These are phyloP conservation scores for Eucalyptus polybractea DNA, from an alignment of 345 rosid species.

Conservation along the genomic window DNA sequence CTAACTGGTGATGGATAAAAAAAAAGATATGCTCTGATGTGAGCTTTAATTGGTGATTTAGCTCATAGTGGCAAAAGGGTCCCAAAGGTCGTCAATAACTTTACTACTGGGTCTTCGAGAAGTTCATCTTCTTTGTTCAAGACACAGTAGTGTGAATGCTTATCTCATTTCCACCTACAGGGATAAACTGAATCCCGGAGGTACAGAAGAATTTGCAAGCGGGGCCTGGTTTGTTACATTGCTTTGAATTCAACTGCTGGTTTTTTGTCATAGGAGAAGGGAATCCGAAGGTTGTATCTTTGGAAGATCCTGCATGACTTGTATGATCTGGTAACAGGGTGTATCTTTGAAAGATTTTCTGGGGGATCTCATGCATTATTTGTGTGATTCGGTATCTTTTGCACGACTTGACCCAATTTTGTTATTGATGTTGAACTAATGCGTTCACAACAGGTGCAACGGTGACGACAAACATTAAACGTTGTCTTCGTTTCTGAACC, in stretches of 20 bases:
- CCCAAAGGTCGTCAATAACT: background rate
- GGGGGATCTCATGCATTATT: background rate
- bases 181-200: background rate
- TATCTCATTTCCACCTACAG: background rate
- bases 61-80: background rate
- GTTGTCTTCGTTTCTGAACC: background rate
- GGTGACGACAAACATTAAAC: background rate
- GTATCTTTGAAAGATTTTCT: background rate
- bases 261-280: background rate
- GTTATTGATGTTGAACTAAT: background rate
- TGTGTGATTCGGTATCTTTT: background rate
- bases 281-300: background rate
- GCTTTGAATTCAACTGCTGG: background rate
- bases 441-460: background rate
- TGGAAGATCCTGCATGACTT: background rate
- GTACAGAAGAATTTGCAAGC: background rate
- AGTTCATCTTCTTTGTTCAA: background rate
- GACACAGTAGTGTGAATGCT: background rate
- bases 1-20: background rate
- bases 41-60: background rate
- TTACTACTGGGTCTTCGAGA: background rate
- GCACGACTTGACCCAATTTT: background rate
- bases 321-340: background rate
- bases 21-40: background rate
- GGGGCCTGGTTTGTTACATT: background rate